Percentiles rank a stretch among this genome's conserved stretches.
These are phyloP conservation scores for Blastobotrys muscicola DNA, from an alignment of 805 yeast species.

Conservation along the genomic window DNA sequence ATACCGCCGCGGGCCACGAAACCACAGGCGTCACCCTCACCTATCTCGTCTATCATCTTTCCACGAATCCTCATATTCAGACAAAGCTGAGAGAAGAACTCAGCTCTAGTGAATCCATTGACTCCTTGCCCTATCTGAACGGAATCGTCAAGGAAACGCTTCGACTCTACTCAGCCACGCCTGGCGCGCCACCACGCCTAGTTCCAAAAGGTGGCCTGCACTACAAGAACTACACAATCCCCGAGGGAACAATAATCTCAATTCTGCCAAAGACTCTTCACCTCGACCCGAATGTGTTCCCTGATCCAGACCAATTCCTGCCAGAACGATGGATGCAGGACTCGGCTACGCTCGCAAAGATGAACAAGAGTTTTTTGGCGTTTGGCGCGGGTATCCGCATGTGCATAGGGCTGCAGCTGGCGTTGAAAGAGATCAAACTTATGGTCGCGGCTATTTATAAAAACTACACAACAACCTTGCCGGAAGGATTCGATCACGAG, in stretches of 20 bases:
- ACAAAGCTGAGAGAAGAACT: constrained; percentile 40
- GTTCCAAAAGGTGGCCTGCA: constrained; percentile 28
- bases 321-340: constrained; percentile 53
- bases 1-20: constrained; percentile 69
- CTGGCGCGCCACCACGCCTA: constrained; percentile 62
- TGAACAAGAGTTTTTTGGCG: constrained; percentile 50
- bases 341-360: constrained; percentile 29
- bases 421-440: constrained; percentile 55
- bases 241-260: constrained; percentile 47
- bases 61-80: constrained; percentile 44
- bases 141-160: constrained; percentile 55
- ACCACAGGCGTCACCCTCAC: constrained; percentile 59
- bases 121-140: constrained; percentile 45
- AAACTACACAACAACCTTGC: constrained; percentile 11
- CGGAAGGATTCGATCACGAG: constrained; percentile 33
- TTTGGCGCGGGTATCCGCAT: constrained; percentile 67
- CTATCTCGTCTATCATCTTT: constrained; percentile 48
- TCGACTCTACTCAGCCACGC: constrained; percentile 60
- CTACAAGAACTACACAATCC: constrained; percentile 28
- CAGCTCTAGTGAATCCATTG: constrained; percentile 33
- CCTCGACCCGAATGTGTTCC: constrained; percentile 40
- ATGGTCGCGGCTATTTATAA: constrained; percentile 41
- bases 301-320: constrained; percentile 39
- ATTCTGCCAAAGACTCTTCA: constrained; percentile 62
- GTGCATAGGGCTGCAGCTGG: constrained; percentile 67